Percentiles rank a stretch among this genome's conserved stretches.
phyloP scores from a whole-genome alignment of 2,329 filamentous ascomycete genomes.

The Thielaviopsis punctulata region DNA sequence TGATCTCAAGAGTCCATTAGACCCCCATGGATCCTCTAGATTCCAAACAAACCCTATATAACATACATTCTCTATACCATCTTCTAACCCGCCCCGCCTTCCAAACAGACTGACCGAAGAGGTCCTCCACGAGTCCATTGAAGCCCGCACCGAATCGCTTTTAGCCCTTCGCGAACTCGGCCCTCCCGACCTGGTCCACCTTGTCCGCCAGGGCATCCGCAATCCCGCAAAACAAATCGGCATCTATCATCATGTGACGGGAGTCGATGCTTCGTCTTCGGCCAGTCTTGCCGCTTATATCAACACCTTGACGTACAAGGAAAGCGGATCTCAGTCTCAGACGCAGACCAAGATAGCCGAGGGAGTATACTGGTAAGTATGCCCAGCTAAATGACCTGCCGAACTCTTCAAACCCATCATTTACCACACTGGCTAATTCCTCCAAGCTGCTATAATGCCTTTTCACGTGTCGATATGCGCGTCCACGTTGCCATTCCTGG shows the following conservation, averaged over 20 bases:
- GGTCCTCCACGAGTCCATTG: slow-evolving; percentile 76
- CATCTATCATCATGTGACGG: slow-evolving; percentile 95
- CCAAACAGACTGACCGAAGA: slow-evolving; percentile 71
- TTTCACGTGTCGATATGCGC: slow-evolving; percentile 94
- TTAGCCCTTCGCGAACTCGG: slow-evolving; percentile 78
- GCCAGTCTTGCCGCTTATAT: slow-evolving; percentile 95
- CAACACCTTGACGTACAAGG: slow-evolving; percentile 87
- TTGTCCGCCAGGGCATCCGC: slow-evolving; percentile 56
- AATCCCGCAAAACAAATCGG: slow-evolving; percentile 52
- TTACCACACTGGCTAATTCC: too few species aligned
- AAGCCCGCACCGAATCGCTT: slow-evolving; percentile 80
- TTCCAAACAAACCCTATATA: slow-evolving; percentile 1
- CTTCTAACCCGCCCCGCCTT: slow-evolving; percentile 12
- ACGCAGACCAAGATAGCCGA: slow-evolving; percentile 70
- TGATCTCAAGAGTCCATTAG: too few species aligned
- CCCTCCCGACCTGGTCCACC: slow-evolving; percentile 86
- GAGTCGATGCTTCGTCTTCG: slow-evolving; percentile 91
- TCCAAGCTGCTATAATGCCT: slow-evolving; percentile 84
- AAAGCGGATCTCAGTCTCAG: slow-evolving; percentile 42
- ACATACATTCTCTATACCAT: not conserved
- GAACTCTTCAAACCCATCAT: too few species aligned
- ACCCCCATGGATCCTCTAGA: too few species aligned
- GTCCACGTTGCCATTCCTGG: slow-evolving; percentile 95
- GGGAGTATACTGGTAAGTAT: slow-evolving; percentile 71
- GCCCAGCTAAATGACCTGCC: not conserved